Evolutionary conservation across 225 moss, liverwort and hornwort genomes (phyloP), one percentile per base, ranked within the genome.

Genomic region (Neckera pumila): DNA sequence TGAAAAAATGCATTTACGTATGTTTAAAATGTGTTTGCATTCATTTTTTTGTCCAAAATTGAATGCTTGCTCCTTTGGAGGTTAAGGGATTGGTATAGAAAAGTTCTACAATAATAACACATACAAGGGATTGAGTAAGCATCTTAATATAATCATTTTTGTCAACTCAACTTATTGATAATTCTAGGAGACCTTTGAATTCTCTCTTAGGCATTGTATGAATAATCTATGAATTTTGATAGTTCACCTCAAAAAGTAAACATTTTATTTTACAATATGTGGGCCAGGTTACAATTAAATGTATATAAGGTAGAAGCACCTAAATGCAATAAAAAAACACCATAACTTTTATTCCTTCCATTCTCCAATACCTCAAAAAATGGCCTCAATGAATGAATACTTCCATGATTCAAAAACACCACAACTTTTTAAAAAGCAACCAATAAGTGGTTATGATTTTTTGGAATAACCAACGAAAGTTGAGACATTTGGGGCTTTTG

Each of bases 191-290:
- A 69, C 2, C 14, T 13, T 40, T 2, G 4, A 69, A 23, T 38
- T 14, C 2, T 23, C 23, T 69, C 1, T 0, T 0, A 25, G 2
- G 3, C 5, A 70, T 40, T 38, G 4, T 40, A 70, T 13, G 6
- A 70, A 25, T 14, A 25, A 70, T 40, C 8, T 38, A 38, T 38
- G 0, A 38, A 69, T 2, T 38, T 38, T 38, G 7, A 69, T 40
- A 40, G 7, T 23, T 23, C 0, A 34, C 0, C 13, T 4, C 23
- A 40, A 42, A 42, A 14, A 0, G 0, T 25, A 69, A 3, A 40
- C 25, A 70, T 26, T 40, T 70, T 40, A 70, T 5, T 70, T 42
- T 47, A 47, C 47, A 47, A 47, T 47, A 11, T 47, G 47, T 47
- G 11, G 47, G 47, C 45, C 6, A 45, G 7, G 11, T 47, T 25